A percentile compares a stretch with the other conserved stretches of the same genome.
phyloP scores from a whole-genome alignment of 441 rosid species.

The Populus hybrid region DNA sequence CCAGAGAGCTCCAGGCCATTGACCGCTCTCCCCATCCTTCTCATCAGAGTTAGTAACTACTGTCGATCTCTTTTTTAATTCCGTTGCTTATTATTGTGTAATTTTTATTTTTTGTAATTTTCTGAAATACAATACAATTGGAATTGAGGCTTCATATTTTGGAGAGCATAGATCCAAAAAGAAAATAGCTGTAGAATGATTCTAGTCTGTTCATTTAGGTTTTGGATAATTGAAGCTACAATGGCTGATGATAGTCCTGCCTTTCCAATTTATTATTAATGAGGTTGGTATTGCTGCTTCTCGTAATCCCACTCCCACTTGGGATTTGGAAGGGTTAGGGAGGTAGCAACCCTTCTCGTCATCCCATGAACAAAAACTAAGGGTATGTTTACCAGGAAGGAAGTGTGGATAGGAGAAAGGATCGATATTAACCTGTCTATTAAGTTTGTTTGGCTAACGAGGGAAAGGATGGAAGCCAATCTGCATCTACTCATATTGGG shows the following conservation, averaged over 20 bases:
- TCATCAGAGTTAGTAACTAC: constrained; percentile 64
- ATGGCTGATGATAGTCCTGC: background rate
- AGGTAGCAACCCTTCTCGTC: background rate
- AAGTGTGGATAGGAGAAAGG: background rate
- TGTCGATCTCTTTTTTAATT: background rate
- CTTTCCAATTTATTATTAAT: background rate
- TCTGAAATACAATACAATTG: background rate
- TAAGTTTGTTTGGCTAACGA: background rate
- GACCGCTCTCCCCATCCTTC: constrained; percentile 93
- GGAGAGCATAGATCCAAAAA: background rate
- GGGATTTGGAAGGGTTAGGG: background rate
- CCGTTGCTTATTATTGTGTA: background rate
- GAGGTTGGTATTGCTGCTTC: background rate
- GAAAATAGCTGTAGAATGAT: background rate
- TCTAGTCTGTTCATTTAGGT: background rate
- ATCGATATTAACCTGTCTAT: background rate
- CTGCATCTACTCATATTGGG: background rate
- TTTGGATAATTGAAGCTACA: background rate
- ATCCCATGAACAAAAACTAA: background rate
- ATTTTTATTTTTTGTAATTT: background rate
- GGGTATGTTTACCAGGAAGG: background rate
- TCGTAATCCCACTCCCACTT: background rate
- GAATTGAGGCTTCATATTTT: background rate
- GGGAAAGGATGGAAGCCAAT: background rate
- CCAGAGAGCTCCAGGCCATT: constrained; percentile 92